phyloP scores from a whole-genome alignment of 345 rosid genomes.

The Reutealis trisperma region DNA sequence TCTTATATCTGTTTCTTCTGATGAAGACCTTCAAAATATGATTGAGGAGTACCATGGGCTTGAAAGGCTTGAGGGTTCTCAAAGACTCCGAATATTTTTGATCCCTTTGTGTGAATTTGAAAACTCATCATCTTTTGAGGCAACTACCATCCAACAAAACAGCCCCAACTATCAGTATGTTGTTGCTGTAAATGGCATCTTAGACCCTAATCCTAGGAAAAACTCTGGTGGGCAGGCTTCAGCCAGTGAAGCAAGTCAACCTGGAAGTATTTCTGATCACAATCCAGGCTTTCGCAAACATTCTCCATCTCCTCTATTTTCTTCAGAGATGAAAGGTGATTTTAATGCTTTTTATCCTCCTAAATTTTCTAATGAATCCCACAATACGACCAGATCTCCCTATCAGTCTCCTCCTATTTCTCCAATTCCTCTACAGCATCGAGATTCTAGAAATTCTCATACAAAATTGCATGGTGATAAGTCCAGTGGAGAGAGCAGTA shows the following conservation, averaged over 20 bases:
- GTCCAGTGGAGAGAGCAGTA: constrained; percentile 53
- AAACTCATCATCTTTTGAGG: constrained; percentile 39
- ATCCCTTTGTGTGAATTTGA: constrained; percentile 58
- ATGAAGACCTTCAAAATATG: constrained; percentile 71
- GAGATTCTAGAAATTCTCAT: constrained; percentile 38
- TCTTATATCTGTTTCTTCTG: constrained; percentile 62
- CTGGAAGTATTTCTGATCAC: constrained; percentile 26
- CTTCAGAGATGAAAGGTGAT: constrained; percentile 39
- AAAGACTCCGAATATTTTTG: constrained; percentile 57
- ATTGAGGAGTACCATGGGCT: constrained; percentile 61
- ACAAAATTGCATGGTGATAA: constrained; percentile 35
- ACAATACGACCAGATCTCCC: constrained; percentile 30
- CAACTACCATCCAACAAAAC: constrained; percentile 35
- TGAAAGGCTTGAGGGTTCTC: constrained; percentile 53
- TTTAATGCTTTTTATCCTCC: constrained; percentile 27
- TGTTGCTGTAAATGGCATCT: constrained; percentile 47
- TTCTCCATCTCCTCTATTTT: constrained; percentile 29
- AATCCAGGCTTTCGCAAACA: constrained; percentile 31
- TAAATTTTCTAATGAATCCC: constrained; percentile 27
- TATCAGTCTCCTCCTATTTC: constrained; percentile 50
- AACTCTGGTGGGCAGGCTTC: constrained; percentile 29
- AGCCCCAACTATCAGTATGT: constrained; percentile 48
- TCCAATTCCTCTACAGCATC: constrained; percentile 41
- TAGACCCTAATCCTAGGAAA: constrained; percentile 41
- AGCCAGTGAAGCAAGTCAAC: constrained; percentile 43